Percentiles rank a stretch among this genome's conserved stretches.
Conservation (phyloP, 441 rosid genomes). For the Arabidopsis lyrata region DNA sequence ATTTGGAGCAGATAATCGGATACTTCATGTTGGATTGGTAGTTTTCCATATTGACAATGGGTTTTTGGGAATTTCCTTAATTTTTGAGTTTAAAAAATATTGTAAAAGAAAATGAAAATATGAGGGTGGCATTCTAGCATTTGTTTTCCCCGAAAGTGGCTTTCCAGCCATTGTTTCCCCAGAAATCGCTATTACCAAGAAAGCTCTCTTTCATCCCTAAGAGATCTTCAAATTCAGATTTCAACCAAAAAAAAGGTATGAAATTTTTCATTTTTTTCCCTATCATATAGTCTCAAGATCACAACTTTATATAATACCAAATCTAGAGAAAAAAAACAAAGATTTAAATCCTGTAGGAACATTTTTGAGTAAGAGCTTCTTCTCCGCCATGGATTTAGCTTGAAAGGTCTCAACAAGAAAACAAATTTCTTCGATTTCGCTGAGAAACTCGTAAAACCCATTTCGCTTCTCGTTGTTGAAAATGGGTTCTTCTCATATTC, state of each 20-base stretch:
- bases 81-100: no score
- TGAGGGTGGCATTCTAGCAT: no score
- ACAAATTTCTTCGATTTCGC: background rate
- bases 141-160: no score
- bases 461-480: background rate
- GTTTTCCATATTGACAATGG: no score
- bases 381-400: background rate
- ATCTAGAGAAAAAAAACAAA: no score
- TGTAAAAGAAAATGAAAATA: no score
- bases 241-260: background rate
- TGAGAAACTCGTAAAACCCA: background rate
- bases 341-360: background rate
- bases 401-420: no score
- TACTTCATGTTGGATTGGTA: no score
- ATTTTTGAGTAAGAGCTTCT: background rate
- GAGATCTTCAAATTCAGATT: background rate
- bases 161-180: no score
- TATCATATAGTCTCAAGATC: background rate
- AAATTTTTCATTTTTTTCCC: background rate
- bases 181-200: background rate
- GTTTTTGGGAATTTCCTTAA: no score
- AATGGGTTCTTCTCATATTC: conserved; percentile 29
- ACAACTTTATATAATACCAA: background rate
- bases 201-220: background rate
- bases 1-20: no score